These are phyloP conservation scores for Eucalyptus cloeziana DNA, from an alignment of 345 rosid species.

Conservation along the genomic window DNA sequence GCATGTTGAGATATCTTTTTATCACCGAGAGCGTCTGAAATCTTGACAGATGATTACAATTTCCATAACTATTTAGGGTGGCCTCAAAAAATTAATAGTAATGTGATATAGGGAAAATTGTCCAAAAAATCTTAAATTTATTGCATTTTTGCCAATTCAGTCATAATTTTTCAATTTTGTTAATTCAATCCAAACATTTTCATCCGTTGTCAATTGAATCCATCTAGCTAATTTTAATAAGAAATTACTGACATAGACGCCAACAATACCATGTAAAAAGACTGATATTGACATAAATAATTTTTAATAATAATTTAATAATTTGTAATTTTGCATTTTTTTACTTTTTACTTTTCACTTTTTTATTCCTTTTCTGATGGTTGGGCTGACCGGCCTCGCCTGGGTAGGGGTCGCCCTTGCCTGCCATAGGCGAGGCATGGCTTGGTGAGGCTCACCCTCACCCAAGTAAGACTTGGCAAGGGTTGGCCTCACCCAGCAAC, in stretches of 20 bases:
- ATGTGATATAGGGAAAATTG: not conserved
- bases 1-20: not conserved
- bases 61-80: not conserved
- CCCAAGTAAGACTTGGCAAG: too few species aligned
- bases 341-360: not conserved
- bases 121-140: not conserved
- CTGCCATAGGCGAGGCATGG: accelerated
- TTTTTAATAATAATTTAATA: not conserved
- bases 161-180: accelerated
- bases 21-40: accelerated
- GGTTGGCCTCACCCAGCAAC: too few species aligned
- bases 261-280: accelerated
- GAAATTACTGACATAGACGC: accelerated
- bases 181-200: not conserved
- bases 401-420: too few species aligned
- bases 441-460: too few species aligned
- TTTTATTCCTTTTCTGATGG: too few species aligned
- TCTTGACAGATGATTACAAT: not conserved
- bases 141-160: accelerated
- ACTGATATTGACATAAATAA: accelerated
- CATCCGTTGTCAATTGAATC: accelerated
- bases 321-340: not conserved
- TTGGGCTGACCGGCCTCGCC: accelerated
- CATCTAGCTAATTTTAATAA: accelerated
- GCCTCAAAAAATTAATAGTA: not conserved